phyloP scores from a whole-genome alignment of 495 filamentous ascomycete species.

The Lasiosphaeria hispida region DNA sequence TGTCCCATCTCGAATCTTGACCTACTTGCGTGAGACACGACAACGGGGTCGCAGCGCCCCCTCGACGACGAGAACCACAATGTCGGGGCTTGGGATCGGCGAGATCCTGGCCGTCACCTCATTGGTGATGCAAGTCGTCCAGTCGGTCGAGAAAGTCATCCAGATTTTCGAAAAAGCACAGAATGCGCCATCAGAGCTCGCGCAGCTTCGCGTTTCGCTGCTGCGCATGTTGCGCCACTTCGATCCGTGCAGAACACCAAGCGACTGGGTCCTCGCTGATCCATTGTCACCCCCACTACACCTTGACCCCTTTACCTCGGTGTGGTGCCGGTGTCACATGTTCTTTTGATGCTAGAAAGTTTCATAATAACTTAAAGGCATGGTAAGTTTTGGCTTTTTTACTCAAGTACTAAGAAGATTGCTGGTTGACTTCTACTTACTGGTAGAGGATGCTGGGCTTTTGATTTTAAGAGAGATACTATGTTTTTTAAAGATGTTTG shows the following conservation, averaged over 20 bases:
- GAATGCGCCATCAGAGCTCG: neutral
- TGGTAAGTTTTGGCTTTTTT: too few species aligned
- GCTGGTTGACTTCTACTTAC: too few species aligned
- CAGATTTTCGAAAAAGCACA: neutral
- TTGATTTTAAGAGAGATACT: too few species aligned
- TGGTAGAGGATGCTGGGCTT: too few species aligned
- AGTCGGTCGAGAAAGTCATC: conserved; percentile 2
- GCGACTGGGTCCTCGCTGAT: neutral
- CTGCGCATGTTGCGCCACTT: neutral
- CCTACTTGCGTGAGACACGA: neutral
- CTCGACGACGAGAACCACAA: neutral
- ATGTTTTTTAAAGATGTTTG: too few species aligned
- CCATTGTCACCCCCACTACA: too few species aligned
- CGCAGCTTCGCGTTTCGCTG: neutral
- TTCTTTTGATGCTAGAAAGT: too few species aligned
- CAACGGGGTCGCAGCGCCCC: neutral
- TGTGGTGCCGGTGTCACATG: too few species aligned
- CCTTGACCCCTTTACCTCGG: too few species aligned
- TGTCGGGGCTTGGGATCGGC: neutral
- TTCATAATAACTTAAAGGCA: too few species aligned
- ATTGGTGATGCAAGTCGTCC: neutral
- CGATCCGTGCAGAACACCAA: neutral
- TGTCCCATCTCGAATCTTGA: conserved; percentile 2
- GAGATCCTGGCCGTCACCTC: conserved; percentile 4
- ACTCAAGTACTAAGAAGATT: too few species aligned